Percentiles rank a stretch among this genome's conserved stretches.
Evolutionary conservation across 129 eudicot genomes (phyloP).

Genomic region (Heracleum sosnowskyi): DNA sequence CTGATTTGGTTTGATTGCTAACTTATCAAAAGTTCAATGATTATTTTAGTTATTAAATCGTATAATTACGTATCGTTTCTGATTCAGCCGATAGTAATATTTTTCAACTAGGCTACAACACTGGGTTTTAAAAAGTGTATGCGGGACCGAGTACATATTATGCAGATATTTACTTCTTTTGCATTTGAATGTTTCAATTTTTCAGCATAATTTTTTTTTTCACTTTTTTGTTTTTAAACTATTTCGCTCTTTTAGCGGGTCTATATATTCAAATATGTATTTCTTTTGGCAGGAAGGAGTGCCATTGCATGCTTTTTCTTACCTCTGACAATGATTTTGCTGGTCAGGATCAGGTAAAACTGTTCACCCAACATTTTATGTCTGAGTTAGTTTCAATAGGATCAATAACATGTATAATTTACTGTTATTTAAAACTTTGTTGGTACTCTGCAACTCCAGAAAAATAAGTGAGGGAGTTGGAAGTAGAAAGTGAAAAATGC

Average conservation of each 20-base stretch:
- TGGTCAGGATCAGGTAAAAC: slow-evolving; percentile 75
- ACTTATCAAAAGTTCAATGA: neutral
- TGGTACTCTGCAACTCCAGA: neutral
- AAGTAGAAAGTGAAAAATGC: too few species aligned
- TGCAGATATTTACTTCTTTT: neutral
- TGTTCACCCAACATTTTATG: neutral
- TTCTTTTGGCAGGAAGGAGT: slow-evolving; percentile 42
- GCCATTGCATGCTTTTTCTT: slow-evolving; percentile 97
- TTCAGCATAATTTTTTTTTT: neutral
- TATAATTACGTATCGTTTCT: neutral
- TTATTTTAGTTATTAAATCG: too few species aligned
- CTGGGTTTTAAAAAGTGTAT: neutral
- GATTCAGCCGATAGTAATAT: neutral
- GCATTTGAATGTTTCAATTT: neutral
- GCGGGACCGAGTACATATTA: neutral
- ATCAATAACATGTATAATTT: neutral
- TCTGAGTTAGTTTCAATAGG: neutral
- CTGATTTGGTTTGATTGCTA: neutral
- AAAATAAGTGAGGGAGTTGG: neutral
- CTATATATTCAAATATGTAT: neutral
- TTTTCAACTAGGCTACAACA: neutral
- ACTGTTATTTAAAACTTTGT: neutral
- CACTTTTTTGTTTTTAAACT: neutral
- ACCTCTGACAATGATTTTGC: slow-evolving; percentile 94
- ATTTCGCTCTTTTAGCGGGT: neutral